phyloP scores from a whole-genome alignment of 768 basidiomycete species.

The Agrocybe pediades region DNA sequence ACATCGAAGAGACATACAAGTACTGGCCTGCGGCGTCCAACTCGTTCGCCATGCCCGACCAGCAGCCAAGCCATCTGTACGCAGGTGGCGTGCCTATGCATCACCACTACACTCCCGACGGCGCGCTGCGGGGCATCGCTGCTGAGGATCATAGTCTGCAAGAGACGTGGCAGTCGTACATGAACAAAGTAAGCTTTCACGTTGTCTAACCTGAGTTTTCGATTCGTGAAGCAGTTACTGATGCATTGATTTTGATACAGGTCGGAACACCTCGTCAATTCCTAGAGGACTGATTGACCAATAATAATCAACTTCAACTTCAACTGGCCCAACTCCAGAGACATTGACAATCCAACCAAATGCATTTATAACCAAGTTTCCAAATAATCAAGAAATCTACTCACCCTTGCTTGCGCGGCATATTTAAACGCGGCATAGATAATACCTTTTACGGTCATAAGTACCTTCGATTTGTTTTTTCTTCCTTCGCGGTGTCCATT shows the following conservation, averaged over 20 bases:
- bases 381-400: not conserved
- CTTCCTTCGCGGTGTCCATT: no score
- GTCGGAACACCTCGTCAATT: slow-evolving; percentile 46
- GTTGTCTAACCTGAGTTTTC: slow-evolving; percentile 8
- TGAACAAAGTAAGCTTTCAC: slow-evolving; percentile 47
- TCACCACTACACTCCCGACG: slow-evolving; percentile 49
- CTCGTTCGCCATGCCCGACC: slow-evolving; percentile 25
- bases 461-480: not conserved
- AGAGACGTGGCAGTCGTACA: slow-evolving; percentile 73
- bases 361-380: no score
- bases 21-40: slow-evolving; percentile 34
- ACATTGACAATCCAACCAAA: no score
- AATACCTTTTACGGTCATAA: not conserved
- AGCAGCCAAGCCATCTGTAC: slow-evolving; percentile 12
- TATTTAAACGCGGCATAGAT: not conserved
- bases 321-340: no score
- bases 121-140: slow-evolving; percentile 45
- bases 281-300: slow-evolving; percentile 34
- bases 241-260: slow-evolving; percentile 19
- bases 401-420: not conserved
- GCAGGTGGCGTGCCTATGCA: slow-evolving; percentile 24
- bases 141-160: slow-evolving; percentile 58
- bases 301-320: not conserved
- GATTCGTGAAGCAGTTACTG: not conserved
- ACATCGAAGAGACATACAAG: slow-evolving; percentile 20